Base-by-base conservation (phyloP, 371 early-diverging fungal species). In the Mortierella sp. region DNA sequence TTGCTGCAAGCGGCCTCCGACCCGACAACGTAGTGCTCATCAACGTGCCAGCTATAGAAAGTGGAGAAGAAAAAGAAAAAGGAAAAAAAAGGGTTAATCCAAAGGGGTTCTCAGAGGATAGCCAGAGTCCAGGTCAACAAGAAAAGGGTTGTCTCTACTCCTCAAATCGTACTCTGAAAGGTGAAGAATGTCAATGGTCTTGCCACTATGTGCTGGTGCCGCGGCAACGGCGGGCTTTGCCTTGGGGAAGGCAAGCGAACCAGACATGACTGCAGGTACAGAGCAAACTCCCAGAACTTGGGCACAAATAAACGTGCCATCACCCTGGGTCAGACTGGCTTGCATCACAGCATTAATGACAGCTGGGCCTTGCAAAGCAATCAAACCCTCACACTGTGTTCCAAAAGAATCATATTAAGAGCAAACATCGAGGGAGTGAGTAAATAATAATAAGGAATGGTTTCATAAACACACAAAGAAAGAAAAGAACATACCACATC, bases 1-100 rank as follows among this genome's bases (percentile, higher is more conserved):
- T 84, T 81, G 70, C 81, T 79, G 60, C 89, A 90, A 4, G 72
- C 63, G 3, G 76, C 86, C 56, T 90, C 88, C 4, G 88, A 44
- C 28, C 88, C 88, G 51, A 76, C 81, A 29, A 82, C 76, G 51
- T 89, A 90, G 30, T 84, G 62, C 14, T 85, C 82, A 61, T 90
- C 89, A 50, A 89, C 80, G 63, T 90, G 90, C 89, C 88, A 89
- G 62, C 70, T 70, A 44, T 9, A 44, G 29, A 28, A 23, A 48
- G 14, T 45, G 16, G 44, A 1, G 6, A 19, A 43, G 16, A 25
- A 16, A 25, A 51, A 25, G 28, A 18, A 48, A 28, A 21, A 21
- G 4, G 14, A 18, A 62, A 64, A 1, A n/a, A 37, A 47, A 9
- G 37, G 5, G 37, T 37, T 37, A 37, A 9, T 37, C 37, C 9